Evolutionary conservation across 768 basidiomycete species (phyloP), one percentile per base, ranked within the genome.

Genomic region (Punctularia strigosozonata): DNA sequence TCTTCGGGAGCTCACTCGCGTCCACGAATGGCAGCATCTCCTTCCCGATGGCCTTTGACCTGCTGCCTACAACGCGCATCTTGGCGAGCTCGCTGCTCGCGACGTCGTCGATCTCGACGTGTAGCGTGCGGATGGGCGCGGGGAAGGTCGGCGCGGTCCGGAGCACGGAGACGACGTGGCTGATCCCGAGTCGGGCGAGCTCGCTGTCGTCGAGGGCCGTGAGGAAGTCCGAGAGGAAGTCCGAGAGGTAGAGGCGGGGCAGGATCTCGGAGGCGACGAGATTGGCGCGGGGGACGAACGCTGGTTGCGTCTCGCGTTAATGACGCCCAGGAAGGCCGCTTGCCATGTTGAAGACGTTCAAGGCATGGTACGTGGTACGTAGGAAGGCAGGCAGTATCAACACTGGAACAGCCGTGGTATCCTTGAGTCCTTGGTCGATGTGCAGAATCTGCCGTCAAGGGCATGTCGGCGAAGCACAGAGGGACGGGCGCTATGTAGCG

Each of bases 111-210:
- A n/a, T n/a, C n/a, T n/a, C n/a, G n/a, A n/a, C n/a, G n/a, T n/a
- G n/a, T n/a, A n/a, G n/a, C n/a, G n/a, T n/a, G n/a, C n/a, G 42
- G 22, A 42, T 19, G 2, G 39, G 25, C 14, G 59, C 56, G 5
- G 72, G 72, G 42, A 75, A 57, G 8, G 49, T 52, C 6, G 71
- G 69, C 15, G 58, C 58, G 25, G 58, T 46, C 40, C 85, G 80
- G 33, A 85, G 44, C 23, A 78, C 68, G 19, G 77, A 80, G 20
- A 87, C 56, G 43, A 87, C 61, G 58, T 87, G 85, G 1, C 84
- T 87, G 46, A 85, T 72, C 10, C 79, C 78, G 5, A 83, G 67
- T 17, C 56, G 57, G 8, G 47, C 42, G n/a, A 84, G 60, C 40
- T 65, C 63, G 4, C 63, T 61, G 8, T 53, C 54, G 49, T 74